These are phyloP conservation scores for Pleodorina starrii DNA, from an alignment of 139 green algal genomes.

Conservation along the genomic window DNA sequence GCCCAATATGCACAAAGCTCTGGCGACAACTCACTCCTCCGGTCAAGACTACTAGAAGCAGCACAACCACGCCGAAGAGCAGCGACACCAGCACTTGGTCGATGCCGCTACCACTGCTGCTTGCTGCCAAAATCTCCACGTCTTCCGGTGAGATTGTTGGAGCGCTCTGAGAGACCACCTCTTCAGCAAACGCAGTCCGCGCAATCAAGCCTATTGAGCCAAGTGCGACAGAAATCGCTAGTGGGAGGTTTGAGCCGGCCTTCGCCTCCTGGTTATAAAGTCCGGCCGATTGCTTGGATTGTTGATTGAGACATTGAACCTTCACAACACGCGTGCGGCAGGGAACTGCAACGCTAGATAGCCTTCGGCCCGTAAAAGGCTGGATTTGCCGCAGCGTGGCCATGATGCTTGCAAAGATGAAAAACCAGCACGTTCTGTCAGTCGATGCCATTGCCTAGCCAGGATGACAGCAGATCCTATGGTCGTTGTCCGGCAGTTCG, in stretches of 20 bases:
- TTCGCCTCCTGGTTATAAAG: too few species aligned
- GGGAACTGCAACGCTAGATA: not conserved
- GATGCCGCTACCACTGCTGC: not conserved
- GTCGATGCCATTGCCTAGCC: too few species aligned
- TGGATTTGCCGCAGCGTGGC: not conserved
- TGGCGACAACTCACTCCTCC: slow-evolving; percentile 41
- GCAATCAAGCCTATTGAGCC: not conserved
- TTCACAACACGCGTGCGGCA: not conserved
- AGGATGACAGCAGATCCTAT: too few species aligned
- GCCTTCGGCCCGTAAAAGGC: not conserved
- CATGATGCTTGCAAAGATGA: not conserved
- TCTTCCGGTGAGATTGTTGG: not conserved
- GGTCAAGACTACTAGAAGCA: slow-evolving; percentile 47
- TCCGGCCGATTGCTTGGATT: too few species aligned
- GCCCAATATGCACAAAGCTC: not conserved
- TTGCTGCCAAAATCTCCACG: not conserved
- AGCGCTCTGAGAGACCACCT: not conserved
- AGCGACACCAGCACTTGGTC: slow-evolving; percentile 35
- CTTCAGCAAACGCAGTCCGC: not conserved
- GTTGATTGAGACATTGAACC: not conserved
- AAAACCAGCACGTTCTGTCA: too few species aligned
- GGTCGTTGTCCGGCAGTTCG: too few species aligned
- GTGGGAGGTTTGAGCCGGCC: not conserved
- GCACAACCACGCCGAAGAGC: slow-evolving; percentile 39
- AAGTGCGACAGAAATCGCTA: not conserved